Evolutionary conservation across 345 rosid species (phyloP).

Genomic region (Moricandia moricandioides): DNA sequence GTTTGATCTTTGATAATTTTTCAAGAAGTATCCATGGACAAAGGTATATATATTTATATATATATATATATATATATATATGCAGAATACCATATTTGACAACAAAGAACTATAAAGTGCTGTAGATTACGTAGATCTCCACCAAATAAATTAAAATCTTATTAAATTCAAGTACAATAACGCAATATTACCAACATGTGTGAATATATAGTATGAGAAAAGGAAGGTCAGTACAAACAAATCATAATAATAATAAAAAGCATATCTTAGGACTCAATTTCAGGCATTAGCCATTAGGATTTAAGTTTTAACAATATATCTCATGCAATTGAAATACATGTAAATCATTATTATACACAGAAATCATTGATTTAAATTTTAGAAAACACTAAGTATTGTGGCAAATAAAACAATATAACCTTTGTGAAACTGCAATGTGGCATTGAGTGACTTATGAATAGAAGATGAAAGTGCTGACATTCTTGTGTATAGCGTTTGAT

Average conservation of each 20-base stretch:
- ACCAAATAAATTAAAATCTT: slow-evolving; percentile 15
- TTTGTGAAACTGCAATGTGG: neutral
- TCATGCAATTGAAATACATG: neutral
- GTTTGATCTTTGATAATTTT: neutral
- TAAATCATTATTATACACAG: neutral
- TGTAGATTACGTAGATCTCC: slow-evolving; percentile 3
- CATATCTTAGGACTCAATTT: slow-evolving; percentile 10
- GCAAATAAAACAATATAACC: neutral
- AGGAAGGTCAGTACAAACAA: slow-evolving; percentile 15
- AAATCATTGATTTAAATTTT: neutral
- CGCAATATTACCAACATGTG: neutral
- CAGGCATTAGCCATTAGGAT: neutral
- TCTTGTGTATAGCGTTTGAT: neutral
- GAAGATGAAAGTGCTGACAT: neutral
- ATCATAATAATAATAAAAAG: slow-evolving; percentile 20
- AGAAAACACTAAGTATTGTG: neutral
- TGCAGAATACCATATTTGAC: neutral
- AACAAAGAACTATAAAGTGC: neutral
- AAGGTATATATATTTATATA: neutral
- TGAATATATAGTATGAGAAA: neutral
- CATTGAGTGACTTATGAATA: neutral
- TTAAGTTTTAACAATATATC: neutral
- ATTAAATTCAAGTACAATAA: neutral
- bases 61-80: too few species aligned
- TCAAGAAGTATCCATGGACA: neutral